These are phyloP conservation scores for Teunomyces atbi DNA, from an alignment of 805 yeast genomes.

Conservation along the genomic window DNA sequence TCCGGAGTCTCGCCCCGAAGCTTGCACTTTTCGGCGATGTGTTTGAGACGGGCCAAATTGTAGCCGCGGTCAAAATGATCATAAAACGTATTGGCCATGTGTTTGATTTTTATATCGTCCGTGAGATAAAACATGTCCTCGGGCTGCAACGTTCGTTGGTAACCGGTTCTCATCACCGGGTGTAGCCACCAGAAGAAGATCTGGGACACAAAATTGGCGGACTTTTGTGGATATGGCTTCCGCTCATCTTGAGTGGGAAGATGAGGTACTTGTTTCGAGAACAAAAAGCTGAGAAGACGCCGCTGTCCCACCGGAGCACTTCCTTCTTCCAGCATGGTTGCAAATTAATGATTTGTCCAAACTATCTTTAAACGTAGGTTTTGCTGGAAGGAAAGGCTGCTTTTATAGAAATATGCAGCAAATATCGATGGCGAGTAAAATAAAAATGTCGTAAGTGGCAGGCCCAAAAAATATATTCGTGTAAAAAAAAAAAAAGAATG, in stretches of 20 bases:
- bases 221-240: constrained; percentile 40
- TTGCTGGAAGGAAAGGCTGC: not conserved
- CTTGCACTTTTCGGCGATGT: constrained; percentile 24
- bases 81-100: constrained; percentile 28
- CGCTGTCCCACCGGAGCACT: constrained; percentile 22
- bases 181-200: constrained; percentile 65
- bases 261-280: constrained; percentile 44
- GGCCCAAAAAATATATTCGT: not conserved
- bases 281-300: constrained; percentile 32
- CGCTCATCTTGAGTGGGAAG: constrained; percentile 54
- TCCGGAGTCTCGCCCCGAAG: constrained; percentile 22
- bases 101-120: constrained; percentile 33
- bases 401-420: not conserved
- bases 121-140: constrained; percentile 52
- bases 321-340: constrained; percentile 1
- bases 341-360: not conserved
- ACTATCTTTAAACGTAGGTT: not conserved
- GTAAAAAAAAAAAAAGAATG: not conserved
- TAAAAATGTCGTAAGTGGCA: not conserved
- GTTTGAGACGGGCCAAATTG: constrained; percentile 14
- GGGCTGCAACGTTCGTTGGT: constrained; percentile 66
- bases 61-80: constrained; percentile 11
- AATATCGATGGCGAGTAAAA: not conserved
- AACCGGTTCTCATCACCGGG: constrained; percentile 65
- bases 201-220: constrained; percentile 39